phyloP scores from a whole-genome alignment of 1,284 basidiomycete species.

The Microbotryum scabiosae region DNA sequence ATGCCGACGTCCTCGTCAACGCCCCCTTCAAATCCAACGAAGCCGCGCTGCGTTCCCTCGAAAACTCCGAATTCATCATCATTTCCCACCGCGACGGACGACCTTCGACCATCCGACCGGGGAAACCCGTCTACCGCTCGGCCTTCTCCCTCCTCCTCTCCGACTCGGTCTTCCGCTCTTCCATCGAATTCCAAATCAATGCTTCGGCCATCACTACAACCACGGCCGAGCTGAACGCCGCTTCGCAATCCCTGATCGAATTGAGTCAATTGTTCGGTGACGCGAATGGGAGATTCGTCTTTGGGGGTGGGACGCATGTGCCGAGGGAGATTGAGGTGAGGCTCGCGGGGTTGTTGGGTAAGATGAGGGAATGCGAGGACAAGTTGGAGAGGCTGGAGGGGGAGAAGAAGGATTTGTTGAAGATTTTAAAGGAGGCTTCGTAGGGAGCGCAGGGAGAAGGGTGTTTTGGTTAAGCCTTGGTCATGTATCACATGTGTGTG shows the following conservation, averaged over 20 bases:
- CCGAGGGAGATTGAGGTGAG: slow-evolving; percentile 33
- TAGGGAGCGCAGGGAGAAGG: slow-evolving; percentile 7
- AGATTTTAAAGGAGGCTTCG: slow-evolving; percentile 51
- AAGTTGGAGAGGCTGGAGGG: slow-evolving; percentile 41
- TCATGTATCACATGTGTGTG: no score
- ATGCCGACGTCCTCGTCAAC: slow-evolving; percentile 70
- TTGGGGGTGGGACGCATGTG: slow-evolving; percentile 23
- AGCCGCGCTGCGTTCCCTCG: slow-evolving; percentile 68
- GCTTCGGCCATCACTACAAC: slow-evolving; percentile 59
- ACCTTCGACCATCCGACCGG: slow-evolving; percentile 74
- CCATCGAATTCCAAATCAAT: slow-evolving; percentile 72
- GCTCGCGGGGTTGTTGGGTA: slow-evolving; percentile 26
- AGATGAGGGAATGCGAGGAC: slow-evolving; percentile 32
- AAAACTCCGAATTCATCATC: slow-evolving; percentile 78
- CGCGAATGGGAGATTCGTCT: slow-evolving; percentile 28
- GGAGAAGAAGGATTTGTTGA: slow-evolving; percentile 69
- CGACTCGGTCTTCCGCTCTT: slow-evolving; percentile 70
- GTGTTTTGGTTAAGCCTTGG: not conserved
- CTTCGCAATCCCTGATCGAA: slow-evolving; percentile 56
- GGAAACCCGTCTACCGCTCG: slow-evolving; percentile 78
- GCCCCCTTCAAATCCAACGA: slow-evolving; percentile 92
- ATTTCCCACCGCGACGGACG: slow-evolving; percentile 70
- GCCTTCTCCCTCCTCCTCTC: slow-evolving; percentile 73
- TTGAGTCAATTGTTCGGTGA: slow-evolving; percentile 28
- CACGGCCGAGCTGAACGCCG: slow-evolving; percentile 58